These are phyloP conservation scores for Haplosporangium sp. DNA, from an alignment of 371 early-diverging fungal genomes.

Conservation along the genomic window DNA sequence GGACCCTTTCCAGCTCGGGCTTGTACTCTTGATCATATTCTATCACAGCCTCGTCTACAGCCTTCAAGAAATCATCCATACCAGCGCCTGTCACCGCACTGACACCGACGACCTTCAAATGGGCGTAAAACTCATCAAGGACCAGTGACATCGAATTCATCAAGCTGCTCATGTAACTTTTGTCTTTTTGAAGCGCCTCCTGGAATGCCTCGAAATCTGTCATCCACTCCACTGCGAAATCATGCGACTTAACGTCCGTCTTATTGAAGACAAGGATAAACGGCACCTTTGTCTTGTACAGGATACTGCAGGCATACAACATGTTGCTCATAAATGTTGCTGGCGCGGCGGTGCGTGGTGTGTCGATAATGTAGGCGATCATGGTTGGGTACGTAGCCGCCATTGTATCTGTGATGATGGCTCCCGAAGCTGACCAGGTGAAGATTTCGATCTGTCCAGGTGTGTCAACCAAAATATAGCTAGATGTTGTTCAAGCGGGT, in stretches of 20 bases:
- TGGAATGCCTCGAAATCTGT: conserved; percentile 96
- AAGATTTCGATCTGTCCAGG: conserved; percentile 99
- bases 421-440: conserved; percentile 99
- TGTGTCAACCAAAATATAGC: conserved; percentile 96
- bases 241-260: conserved; percentile 91
- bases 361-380: conserved; percentile 97
- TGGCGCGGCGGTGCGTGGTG: conserved; percentile 91
- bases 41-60: conserved; percentile 83
- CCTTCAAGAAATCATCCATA: conserved; percentile 91
- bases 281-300: conserved; percentile 96
- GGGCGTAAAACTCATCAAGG: conserved; percentile 98
- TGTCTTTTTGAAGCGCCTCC: conserved; percentile 79
- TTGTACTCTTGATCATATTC: conserved; percentile 77
- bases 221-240: conserved; percentile 97
- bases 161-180: conserved; percentile 91
- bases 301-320: conserved; percentile 97
- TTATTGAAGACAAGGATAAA: conserved; percentile 98
- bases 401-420: conserved; percentile 96
- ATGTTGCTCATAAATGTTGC: conserved; percentile 99
- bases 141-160: conserved; percentile 97
- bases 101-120: conserved; percentile 89
- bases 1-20: conserved; percentile 38
- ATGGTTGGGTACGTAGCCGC: conserved; percentile 94
- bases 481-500: conserved; percentile 22
- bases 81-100: conserved; percentile 97